Evolutionary conservation across 2,329 filamentous ascomycete genomes (phyloP).

Genomic region (Tympanopsis confertula): DNA sequence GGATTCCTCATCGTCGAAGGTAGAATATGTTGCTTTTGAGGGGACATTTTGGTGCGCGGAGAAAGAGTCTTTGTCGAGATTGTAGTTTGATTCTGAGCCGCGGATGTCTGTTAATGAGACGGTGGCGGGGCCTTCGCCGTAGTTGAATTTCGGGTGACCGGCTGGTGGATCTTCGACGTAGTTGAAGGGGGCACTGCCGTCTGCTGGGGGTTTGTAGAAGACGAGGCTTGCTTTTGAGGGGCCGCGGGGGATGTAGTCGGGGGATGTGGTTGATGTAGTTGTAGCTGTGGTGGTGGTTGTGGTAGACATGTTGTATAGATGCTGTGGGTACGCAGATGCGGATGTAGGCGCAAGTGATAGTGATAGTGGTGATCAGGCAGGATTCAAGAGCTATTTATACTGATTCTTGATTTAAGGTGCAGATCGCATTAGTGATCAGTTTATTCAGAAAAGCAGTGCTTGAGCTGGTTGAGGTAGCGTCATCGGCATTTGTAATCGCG

Average conservation of each 20-base stretch:
- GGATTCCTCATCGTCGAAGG: slow-evolving; percentile 40
- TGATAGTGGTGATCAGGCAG: neutral
- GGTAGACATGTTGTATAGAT: neutral
- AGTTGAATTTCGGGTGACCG: neutral
- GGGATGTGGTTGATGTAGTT: neutral
- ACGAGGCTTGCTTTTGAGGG: neutral
- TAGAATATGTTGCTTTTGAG: neutral
- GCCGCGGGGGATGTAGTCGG: neutral
- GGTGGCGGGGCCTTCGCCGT: neutral
- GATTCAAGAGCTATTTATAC: too few species aligned
- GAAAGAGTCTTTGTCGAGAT: neutral
- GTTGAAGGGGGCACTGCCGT: neutral
- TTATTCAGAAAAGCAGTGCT: too few species aligned
- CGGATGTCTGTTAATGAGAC: neutral
- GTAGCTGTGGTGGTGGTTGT: neutral
- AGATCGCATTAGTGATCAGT: too few species aligned
- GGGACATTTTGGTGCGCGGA: neutral
- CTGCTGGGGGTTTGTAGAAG: neutral
- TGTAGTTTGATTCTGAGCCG: neutral
- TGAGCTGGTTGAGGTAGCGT: too few species aligned
- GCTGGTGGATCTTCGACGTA: slow-evolving; percentile 1
- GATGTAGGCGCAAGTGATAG: too few species aligned
- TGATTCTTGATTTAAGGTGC: too few species aligned
- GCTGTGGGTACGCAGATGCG: neutral
- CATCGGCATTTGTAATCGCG: too few species aligned